Conservation (phyloP, 305 asterid species). For the Plantago rigida region DNA sequence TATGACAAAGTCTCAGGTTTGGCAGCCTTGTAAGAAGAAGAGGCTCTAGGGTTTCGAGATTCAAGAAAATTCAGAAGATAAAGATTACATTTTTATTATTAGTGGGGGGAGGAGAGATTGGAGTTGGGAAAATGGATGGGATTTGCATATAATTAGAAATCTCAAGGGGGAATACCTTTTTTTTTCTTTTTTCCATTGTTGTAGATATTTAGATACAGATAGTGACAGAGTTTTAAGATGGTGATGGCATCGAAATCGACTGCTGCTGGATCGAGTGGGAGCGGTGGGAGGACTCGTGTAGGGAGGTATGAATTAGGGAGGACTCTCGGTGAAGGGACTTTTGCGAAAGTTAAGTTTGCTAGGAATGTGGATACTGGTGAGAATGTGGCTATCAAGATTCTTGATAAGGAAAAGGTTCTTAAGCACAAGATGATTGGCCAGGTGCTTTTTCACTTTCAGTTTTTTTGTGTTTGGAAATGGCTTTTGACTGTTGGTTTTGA, state of each 20-base stretch:
- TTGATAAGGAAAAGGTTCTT: conserved; percentile 25
- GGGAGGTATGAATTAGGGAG: conserved; percentile 89
- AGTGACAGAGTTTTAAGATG: conserved; percentile 23
- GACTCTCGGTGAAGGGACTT: conserved; percentile 86
- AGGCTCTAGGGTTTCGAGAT: conserved; percentile 25
- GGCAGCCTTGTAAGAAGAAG: conserved; percentile 67
- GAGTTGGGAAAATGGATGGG: conserved; percentile 36
- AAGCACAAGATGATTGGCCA: conserved; percentile 92
- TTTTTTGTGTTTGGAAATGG: neutral
- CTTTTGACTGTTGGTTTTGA: conserved; percentile 3
- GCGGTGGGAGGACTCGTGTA: conserved; percentile 61
- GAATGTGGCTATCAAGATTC: conserved; percentile 88
- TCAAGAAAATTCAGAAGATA: neutral
- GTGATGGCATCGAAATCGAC: conserved; percentile 49
- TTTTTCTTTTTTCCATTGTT: conserved; percentile 1
- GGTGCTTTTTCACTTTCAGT: conserved; percentile 31
- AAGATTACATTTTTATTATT: neutral
- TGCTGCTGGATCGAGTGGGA: conserved; percentile 31
- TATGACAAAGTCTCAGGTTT: conserved; percentile 47
- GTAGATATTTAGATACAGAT: conserved; percentile 15
- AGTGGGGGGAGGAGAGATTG: neutral
- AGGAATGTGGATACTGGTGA: conserved; percentile 73
- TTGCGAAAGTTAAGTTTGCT: conserved; percentile 92
- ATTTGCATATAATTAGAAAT: conserved; percentile 30
- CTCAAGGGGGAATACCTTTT: neutral